Evolutionary conservation across 768 basidiomycete species (phyloP).

Genomic region (Lenzites betulinus): DNA sequence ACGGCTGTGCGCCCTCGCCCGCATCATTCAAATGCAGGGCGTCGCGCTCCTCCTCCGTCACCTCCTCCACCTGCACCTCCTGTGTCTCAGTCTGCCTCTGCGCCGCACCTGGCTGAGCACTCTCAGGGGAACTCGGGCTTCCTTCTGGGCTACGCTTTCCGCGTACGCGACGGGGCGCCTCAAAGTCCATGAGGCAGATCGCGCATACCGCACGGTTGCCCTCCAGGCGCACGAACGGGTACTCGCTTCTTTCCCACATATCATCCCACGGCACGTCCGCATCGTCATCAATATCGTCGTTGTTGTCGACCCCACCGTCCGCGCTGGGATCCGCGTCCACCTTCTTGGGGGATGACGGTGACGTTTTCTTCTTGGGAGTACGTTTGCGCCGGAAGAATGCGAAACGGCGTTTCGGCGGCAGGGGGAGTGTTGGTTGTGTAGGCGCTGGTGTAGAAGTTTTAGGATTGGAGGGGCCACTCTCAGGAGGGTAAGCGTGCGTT

Average conservation of each 20-base stretch:
- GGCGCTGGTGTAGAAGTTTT: conserved; percentile 34
- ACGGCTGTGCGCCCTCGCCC: conserved; percentile 73
- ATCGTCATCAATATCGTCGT: conserved; percentile 33
- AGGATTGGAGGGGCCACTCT: conserved; percentile 33
- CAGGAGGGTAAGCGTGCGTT: conserved; percentile 57
- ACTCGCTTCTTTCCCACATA: conserved; percentile 73
- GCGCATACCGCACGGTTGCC: conserved; percentile 84
- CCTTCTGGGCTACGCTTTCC: conserved; percentile 23
- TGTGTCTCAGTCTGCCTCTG: conserved; percentile 31
- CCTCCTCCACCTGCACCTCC: conserved; percentile 32
- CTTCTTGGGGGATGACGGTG: conserved; percentile 18
- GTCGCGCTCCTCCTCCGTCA: conserved; percentile 42
- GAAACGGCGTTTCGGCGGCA: conserved; percentile 48
- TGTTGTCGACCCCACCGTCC: conserved; percentile 24
- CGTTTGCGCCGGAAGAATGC: conserved; percentile 44
- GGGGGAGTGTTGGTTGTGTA: conserved; percentile 4
- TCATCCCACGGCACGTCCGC: conserved; percentile 68
- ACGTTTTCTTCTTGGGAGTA: conserved; percentile 28
- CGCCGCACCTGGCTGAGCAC: neutral
- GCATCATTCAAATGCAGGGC: conserved; percentile 64
- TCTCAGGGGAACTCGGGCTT: neutral
- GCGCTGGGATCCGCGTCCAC: conserved; percentile 9
- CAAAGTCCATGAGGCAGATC: conserved; percentile 84
- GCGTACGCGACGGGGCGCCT: conserved; percentile 57
- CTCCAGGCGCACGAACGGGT: conserved; percentile 81